A percentile compares a stretch with the other conserved stretches of the same genome.
Conservation (phyloP, 306 rosid genomes). For the Trichosanthes truncata region DNA sequence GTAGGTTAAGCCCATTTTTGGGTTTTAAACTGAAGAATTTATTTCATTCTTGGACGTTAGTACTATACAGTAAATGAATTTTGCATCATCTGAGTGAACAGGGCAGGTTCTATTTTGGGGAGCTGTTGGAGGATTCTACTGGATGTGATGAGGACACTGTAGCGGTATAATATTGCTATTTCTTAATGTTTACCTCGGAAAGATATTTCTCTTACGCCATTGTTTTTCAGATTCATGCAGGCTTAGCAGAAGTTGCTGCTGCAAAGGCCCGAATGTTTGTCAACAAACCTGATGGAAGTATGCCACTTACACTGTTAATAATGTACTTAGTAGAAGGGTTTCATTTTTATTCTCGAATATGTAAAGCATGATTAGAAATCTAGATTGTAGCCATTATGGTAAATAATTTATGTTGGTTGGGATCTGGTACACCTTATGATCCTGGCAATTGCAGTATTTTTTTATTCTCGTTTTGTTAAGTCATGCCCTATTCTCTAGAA, state of each 20-base stretch:
- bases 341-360: background rate
- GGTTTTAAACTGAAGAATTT: background rate
- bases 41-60: background rate
- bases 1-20: slow-evolving; percentile 36
- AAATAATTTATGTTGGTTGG: background rate
- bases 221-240: slow-evolving; percentile 70
- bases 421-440: background rate
- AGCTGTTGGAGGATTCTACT: slow-evolving; percentile 38
- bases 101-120: slow-evolving; percentile 98
- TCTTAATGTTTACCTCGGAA: background rate
- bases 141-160: slow-evolving; percentile 73
- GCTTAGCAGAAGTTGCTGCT: slow-evolving; percentile 98
- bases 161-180: slow-evolving; percentile 35
- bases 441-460: background rate
- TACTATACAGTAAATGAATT: background rate
- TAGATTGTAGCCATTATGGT: background rate
- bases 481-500: background rate
- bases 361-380: background rate
- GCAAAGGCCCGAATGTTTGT: slow-evolving; percentile 98
- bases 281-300: slow-evolving; percentile 99
- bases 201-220: slow-evolving; percentile 20
- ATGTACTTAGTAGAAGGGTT: background rate
- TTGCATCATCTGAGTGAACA: slow-evolving; percentile 27
- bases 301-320: slow-evolving; percentile 14
- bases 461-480: background rate